Percentiles rank a stretch among this genome's conserved stretches.
These are phyloP conservation scores for Sugiyamaella sp. DNA, from an alignment of 1,139 yeast genomes.

Conservation along the genomic window DNA sequence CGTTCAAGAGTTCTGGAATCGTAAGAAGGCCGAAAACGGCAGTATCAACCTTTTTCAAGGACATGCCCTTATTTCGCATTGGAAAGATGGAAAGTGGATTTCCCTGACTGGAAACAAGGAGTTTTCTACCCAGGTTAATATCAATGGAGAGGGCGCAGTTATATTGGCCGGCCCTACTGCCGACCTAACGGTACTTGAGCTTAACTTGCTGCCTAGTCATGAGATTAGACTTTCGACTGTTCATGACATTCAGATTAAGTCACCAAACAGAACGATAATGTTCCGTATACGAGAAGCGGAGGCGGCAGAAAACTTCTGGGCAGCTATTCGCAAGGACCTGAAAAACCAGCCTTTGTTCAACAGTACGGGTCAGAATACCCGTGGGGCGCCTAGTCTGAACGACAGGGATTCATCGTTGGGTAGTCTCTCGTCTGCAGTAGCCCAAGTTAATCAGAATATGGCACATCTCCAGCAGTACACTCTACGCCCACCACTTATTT, in stretches of 20 bases:
- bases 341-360: conserved; percentile 31
- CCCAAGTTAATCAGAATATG: conserved; percentile 1
- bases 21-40: conserved; percentile 14
- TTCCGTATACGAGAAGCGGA: conserved; percentile 35
- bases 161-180: conserved; percentile 23
- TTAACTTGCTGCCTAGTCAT: conserved; percentile 28
- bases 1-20: conserved; percentile 20
- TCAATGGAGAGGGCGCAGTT: conserved; percentile 33
- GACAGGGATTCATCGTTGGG: conserved; percentile 33
- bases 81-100: conserved; percentile 31
- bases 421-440: conserved; percentile 28
- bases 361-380: conserved; percentile 14
- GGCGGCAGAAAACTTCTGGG: conserved; percentile 35
- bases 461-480: conserved; percentile 17
- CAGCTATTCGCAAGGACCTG: conserved; percentile 34
- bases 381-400: conserved; percentile 32
- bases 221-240: conserved; percentile 35
- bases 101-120: conserved; percentile 26
- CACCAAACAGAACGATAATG: conserved; percentile 35
- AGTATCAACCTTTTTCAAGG: conserved; percentile 28
- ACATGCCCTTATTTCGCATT: conserved; percentile 28
- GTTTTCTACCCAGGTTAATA: conserved; percentile 28
- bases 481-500: conserved; percentile 21
- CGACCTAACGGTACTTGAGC: conserved; percentile 20
- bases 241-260: conserved; percentile 38